phyloP scores from a whole-genome alignment of 1,139 yeast species.

The Candida anutae region DNA sequence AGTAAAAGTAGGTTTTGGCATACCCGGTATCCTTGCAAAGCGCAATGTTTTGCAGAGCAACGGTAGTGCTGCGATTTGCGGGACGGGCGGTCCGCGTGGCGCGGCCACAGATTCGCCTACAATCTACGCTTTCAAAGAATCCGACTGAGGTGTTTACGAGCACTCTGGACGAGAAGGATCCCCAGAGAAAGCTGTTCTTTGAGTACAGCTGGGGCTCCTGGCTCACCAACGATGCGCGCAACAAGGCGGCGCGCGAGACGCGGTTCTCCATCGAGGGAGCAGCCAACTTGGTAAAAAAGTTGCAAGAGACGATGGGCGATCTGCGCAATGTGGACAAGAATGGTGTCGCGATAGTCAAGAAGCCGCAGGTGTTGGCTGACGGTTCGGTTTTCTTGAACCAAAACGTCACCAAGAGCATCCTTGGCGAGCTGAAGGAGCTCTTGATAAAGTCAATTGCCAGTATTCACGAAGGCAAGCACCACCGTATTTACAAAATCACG shows the following conservation, averaged over 20 bases:
- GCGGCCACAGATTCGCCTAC: conserved; percentile 7
- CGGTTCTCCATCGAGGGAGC: conserved; percentile 76
- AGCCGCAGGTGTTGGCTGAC: conserved; percentile 33
- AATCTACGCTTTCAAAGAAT: conserved; percentile 4
- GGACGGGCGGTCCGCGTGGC: too few species aligned
- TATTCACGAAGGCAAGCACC: conserved; percentile 90
- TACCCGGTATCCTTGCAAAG: too few species aligned
- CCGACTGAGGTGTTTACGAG: conserved; percentile 42
- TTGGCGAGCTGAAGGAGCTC: conserved; percentile 37
- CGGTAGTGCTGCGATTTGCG: too few species aligned
- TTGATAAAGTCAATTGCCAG: conserved; percentile 68
- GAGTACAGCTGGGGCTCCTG: conserved; percentile 94
- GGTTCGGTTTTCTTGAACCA: conserved; percentile 38
- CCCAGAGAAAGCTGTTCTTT: conserved; percentile 68
- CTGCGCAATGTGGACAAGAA: conserved; percentile 15
- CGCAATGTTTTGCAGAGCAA: too few species aligned
- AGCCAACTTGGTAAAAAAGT: conserved; percentile 38
- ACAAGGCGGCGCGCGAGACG: conserved; percentile 73
- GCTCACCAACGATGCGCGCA: conserved; percentile 69
- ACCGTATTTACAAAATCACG: conserved; percentile 69
- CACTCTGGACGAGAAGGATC: conserved; percentile 55
- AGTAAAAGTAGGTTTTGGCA: too few species aligned
- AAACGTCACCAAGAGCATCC: conserved; percentile 30
- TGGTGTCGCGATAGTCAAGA: conserved; percentile 16
- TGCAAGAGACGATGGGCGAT: conserved; percentile 21